These are phyloP conservation scores for Dendrobium chrysotoxum DNA, from an alignment of 106 monocot species.

Conservation along the genomic window DNA sequence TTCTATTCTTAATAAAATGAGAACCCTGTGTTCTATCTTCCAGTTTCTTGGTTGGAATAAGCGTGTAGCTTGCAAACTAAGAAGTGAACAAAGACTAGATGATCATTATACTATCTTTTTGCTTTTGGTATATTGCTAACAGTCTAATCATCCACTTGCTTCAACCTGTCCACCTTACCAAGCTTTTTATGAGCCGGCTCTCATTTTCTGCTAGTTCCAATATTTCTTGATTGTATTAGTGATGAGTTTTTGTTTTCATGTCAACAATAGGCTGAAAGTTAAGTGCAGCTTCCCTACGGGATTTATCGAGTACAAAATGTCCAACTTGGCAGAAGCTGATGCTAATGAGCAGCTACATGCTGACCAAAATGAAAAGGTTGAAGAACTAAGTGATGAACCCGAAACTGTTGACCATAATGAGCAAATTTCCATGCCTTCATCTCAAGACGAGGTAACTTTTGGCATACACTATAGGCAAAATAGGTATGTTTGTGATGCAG, in stretches of 20 bases:
- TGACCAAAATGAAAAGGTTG: conserved; percentile 6
- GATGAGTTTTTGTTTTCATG: not conserved
- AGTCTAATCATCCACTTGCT: not conserved
- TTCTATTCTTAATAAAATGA: not conserved
- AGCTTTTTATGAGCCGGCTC: not conserved
- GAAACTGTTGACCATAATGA: conserved; percentile 12
- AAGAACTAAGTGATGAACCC: conserved; percentile 10
- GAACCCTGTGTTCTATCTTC: not conserved
- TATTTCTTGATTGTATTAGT: not conserved
- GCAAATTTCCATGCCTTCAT: conserved; percentile 43
- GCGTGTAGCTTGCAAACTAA: not conserved
- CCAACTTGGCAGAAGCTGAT: conserved; percentile 20
- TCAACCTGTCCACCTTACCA: not conserved
- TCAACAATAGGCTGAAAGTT: not conserved
- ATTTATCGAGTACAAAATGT: conserved; percentile 17
- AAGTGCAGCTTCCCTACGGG: not conserved
- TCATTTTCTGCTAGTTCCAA: not conserved
- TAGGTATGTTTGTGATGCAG: not conserved
- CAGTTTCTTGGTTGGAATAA: not conserved
- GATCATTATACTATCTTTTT: not conserved
- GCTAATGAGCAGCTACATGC: conserved; percentile 6
- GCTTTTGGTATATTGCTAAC: not conserved
- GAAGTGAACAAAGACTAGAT: not conserved
- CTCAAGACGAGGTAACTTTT: conserved; percentile 41
- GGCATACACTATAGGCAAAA: not conserved